Conservation (phyloP, 2,329 filamentous ascomycete genomes). For the Talaromyces sp. region DNA sequence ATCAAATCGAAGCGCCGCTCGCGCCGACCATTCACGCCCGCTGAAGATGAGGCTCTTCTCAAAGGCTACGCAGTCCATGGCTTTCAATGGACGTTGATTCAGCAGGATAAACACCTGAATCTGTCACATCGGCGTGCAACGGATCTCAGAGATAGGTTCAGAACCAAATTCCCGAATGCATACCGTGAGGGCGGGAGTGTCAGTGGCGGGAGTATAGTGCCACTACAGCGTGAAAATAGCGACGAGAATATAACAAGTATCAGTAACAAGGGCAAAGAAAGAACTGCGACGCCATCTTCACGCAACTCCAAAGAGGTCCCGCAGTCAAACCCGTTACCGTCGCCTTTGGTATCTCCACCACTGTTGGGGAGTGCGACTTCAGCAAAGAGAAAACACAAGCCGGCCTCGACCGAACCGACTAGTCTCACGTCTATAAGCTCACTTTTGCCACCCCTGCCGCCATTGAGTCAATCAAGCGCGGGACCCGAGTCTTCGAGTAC, state of each 20-base stretch:
- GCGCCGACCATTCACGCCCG: constrained; percentile 53
- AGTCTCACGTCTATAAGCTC: constrained; percentile 15
- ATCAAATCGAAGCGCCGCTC: constrained; percentile 50
- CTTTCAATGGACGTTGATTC: constrained; percentile 58
- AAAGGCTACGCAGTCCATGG: constrained; percentile 58
- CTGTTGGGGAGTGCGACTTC: constrained; percentile 16
- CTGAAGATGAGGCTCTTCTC: constrained; percentile 57
- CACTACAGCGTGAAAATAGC: constrained; percentile 13
- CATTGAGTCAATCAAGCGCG: constrained; percentile 25
- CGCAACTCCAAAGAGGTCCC: neutral
- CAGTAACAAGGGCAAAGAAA: neutral
- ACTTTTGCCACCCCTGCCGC: constrained; percentile 26
- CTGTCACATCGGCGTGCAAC: constrained; percentile 53
- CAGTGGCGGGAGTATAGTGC: constrained; percentile 29
- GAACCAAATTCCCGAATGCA: constrained; percentile 56
- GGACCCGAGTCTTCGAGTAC: constrained; percentile 4
- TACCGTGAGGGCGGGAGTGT: constrained; percentile 49
- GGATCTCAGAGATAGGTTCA: constrained; percentile 60
- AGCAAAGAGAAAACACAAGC: constrained; percentile 4
- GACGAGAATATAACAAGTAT: neutral
- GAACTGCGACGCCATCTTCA: neutral
- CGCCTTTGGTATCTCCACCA: constrained; percentile 22
- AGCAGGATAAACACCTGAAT: constrained; percentile 51
- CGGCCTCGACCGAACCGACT: neutral
- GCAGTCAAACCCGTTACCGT: neutral